Conservation (phyloP, 441 rosid species). For the Eugenia klotzschiana region DNA sequence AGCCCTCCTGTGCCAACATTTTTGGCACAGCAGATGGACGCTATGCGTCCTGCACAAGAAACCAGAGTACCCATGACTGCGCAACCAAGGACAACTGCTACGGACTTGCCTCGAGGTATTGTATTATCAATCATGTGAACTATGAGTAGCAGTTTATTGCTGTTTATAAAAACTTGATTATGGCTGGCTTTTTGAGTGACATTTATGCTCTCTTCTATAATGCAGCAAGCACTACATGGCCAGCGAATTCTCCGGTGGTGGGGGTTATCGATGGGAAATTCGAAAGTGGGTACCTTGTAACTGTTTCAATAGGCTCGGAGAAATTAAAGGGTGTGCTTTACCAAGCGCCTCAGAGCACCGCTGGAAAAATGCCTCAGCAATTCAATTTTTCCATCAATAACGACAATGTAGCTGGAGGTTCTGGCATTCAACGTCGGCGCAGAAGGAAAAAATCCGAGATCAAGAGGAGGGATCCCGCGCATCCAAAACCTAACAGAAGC, state of each 20-base stretch:
- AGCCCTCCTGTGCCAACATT: conserved; percentile 13
- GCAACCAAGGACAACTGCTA: conserved; percentile 23
- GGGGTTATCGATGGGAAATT: conserved; percentile 95
- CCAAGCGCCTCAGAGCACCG: conserved; percentile 31
- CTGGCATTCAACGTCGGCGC: conserved; percentile 45
- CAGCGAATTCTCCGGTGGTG: conserved; percentile 41
- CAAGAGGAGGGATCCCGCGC: conserved; percentile 80
- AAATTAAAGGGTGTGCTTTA: conserved; percentile 73
- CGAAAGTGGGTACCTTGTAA: conserved; percentile 78
- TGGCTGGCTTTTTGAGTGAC: background rate
- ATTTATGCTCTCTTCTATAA: background rate
- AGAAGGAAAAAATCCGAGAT: conserved; percentile 82
- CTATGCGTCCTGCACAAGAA: conserved; percentile 22
- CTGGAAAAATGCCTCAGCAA: conserved; percentile 18
- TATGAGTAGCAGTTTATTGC: background rate
- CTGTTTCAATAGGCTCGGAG: conserved; percentile 68
- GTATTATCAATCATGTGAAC: background rate
- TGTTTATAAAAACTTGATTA: background rate
- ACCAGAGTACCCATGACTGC: conserved; percentile 28
- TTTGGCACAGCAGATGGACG: conserved; percentile 26
- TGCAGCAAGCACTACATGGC: conserved; percentile 17
- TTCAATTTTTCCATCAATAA: conserved; percentile 12
- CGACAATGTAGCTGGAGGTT: conserved; percentile 10
- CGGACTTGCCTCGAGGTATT: conserved; percentile 39
- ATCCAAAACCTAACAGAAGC: conserved; percentile 87